Evolutionary conservation across 2,329 filamentous ascomycete species (phyloP), one percentile per base, ranked within the genome.

Genomic region (Aspergillus fischeri): DNA sequence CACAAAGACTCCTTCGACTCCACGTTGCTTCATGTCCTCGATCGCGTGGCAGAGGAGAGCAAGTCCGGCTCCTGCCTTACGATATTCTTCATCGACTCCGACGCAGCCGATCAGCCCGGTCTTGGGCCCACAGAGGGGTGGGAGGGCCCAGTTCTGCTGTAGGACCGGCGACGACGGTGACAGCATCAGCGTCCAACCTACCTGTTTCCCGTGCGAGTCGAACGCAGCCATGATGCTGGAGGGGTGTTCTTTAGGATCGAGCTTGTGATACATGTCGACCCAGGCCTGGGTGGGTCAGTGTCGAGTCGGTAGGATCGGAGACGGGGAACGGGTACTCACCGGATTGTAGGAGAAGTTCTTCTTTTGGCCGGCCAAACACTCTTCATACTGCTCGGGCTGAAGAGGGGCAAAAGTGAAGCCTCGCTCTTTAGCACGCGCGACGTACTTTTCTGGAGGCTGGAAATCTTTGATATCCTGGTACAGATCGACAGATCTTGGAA

Each of bases 161-260:
- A 73, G 60, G 9, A 76, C 52, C 1, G 67, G 53, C 3, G 70
- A 68, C 3, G 68, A 64, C 1, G 71, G 67, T 10, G 69, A 65
- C 17, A 76, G 70, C 76, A 79, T 80, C 10, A 80, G 59, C 1
- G 77, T 77, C 78, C 77, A 80, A 17, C 73, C 78, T 8, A 78
- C 66, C 58, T 79, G 77, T 3, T 68, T 67, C 3, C 72, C 73
- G 1, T 68, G 41, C 1, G 67, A 56, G 45, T 76, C 71, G 44
- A 77, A 75, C 1, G 75, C 77, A 2, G 72, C 67, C 75, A 79
- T 77, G 27, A 77, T 71, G 57, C 75, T 73, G 11, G 70, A 67
- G 6, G 77, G 72, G 58, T 76, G 71, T 8, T 70, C 59, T 3
- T 55, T 58, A 3, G 70, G 71, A 21, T 75, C 65, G 1, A 80